Percentiles rank a stretch among this genome's conserved stretches.
Evolutionary conservation across 805 yeast species (phyloP).

Genomic region (Yarrowia alimentaria): DNA sequence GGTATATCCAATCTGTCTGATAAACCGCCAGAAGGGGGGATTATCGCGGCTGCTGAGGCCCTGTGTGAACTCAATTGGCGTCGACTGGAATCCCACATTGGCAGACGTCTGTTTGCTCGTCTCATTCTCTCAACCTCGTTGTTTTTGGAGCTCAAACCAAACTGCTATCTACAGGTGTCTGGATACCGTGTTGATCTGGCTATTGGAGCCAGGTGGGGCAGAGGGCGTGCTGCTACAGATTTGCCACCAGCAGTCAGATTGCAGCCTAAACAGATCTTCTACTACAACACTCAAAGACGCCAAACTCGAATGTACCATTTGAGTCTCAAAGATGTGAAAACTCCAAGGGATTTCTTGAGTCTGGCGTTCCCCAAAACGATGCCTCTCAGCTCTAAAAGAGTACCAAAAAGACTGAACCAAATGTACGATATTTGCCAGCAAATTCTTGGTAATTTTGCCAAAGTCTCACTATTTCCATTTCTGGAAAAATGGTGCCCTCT

Average conservation of each 20-base stretch:
- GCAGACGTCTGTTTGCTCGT: background rate
- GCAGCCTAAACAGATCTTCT: background rate
- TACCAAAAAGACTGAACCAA: background rate
- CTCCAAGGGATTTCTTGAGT: background rate
- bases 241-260: too few species aligned
- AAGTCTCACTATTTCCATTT: background rate
- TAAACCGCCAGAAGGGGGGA: background rate
- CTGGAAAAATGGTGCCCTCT: slow-evolving; percentile 11
- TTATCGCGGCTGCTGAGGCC: background rate
- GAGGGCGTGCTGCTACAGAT: too few species aligned
- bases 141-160: background rate
- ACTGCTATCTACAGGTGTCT: background rate
- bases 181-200: background rate
- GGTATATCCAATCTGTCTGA: background rate
- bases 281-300: background rate
- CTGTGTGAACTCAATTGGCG: slow-evolving; percentile 6
- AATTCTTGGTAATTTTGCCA: background rate
- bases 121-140: background rate
- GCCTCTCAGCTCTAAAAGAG: background rate
- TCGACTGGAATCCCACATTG: background rate
- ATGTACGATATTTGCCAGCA: background rate
- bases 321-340: background rate
- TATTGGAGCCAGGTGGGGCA: background rate
- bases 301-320: background rate
- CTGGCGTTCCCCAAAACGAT: background rate